Base-by-base conservation (phyloP, 345 rosid genomes). In the Erodium maritimum region DNA sequence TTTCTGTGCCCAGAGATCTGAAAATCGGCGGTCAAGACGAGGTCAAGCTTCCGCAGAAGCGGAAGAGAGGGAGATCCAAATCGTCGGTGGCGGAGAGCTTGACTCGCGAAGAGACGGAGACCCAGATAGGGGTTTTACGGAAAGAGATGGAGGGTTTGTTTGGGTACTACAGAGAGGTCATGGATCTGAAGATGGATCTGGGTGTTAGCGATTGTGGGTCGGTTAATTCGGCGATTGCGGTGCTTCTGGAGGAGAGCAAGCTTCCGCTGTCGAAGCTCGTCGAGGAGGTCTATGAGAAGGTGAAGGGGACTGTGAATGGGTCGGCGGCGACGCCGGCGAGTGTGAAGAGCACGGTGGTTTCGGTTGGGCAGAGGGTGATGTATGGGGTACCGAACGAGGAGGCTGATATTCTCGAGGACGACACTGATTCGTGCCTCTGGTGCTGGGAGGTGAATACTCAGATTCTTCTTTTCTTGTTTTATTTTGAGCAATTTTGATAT, bases 401-500 rank as follows among this genome's bases (percentile, higher is more conserved):
- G 61, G 96, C 88, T 53, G 99, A 93, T 69, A 74, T 93, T 58
- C 76, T 93, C 69, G 96, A 93, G 70, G 99, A 93, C 63, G 74
- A 82, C 46, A 33, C 75, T 17, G 66, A 64, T 1, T 62, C 79
- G 60, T 80, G 79, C 68, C 91, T 90, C 5, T 90, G 96, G 97
- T 93, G 97, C 61, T 93, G 99, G 97, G 99, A 93, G 97, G 99
- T 91, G 25, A 29, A n/a, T n/a, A 37, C 20, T 48, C 56, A 2
- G 5, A 14, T 24, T 59, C 50, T 42, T 14, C 11, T 12, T 4
- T 51, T 0, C 22, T 34, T 11, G 10, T 11, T 63, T 11, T 19
- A 50, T 34, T 54, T 5, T 56, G n/a, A n/a, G n/a, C n/a, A n/a
- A n/a, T 56, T 65, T 42, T 29, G 5, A 29, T 29, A 6, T 29